phyloP scores from a whole-genome alignment of 2,329 filamentous ascomycete genomes.

The Epichloe festucae region DNA sequence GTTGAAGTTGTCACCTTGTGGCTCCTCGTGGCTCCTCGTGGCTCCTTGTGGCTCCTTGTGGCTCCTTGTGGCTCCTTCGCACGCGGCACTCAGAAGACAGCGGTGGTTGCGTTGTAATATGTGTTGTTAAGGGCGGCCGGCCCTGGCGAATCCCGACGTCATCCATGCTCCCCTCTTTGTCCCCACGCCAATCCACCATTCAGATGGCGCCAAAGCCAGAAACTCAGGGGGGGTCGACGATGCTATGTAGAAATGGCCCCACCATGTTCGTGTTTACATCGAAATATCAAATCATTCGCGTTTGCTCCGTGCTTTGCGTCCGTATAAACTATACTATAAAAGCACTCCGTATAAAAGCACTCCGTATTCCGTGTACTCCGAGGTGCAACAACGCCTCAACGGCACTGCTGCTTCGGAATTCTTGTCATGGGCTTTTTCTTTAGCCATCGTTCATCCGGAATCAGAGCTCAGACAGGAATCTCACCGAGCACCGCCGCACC shows the following conservation, averaged over 20 bases:
- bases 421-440: too few relatives aligned
- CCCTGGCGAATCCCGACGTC: conserved; percentile 2
- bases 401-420: too few relatives aligned
- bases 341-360: too few relatives aligned
- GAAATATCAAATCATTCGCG: too few relatives aligned
- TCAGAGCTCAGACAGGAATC: too few relatives aligned
- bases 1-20: too few relatives aligned
- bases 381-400: too few relatives aligned
- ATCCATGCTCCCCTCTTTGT: not conserved
- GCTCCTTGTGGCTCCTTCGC: not conserved
- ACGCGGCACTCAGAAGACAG: not conserved
- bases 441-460: too few relatives aligned
- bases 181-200: not conserved
- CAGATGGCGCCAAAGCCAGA: not conserved
- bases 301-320: too few relatives aligned
- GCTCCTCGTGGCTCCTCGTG: not conserved
- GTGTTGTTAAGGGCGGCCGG: not conserved
- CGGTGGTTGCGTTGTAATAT: not conserved
- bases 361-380: too few relatives aligned
- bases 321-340: too few relatives aligned
- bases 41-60: not conserved
- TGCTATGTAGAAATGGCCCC: not conserved
- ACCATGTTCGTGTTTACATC: not conserved
- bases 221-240: not conserved
- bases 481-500: too few relatives aligned